phyloP scores from a whole-genome alignment of 306 rosid genomes.

The Ormosia semicastrata region DNA sequence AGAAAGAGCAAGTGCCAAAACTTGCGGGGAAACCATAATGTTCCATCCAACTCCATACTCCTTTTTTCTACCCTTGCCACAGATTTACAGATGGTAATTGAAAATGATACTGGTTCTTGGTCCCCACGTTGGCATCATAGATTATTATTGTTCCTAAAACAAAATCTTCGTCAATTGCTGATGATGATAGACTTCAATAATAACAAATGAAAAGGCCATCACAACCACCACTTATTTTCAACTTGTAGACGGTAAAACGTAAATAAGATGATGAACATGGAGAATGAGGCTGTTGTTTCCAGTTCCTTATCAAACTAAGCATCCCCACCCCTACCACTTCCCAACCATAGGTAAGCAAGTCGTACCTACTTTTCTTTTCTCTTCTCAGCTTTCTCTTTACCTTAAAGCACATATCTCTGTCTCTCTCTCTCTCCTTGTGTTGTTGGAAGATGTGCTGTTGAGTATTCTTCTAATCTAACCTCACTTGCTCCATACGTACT shows the following conservation, averaged over 20 bases:
- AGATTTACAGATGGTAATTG: not conserved
- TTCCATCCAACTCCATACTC: not conserved
- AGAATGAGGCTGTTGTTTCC: constrained; percentile 38
- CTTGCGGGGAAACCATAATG: not conserved
- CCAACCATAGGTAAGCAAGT: constrained; percentile 40
- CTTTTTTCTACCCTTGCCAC: not conserved
- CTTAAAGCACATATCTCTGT: constrained; percentile 65
- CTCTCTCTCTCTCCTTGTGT: constrained; percentile 38
- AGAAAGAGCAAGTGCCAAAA: not conserved
- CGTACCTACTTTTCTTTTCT: constrained; percentile 53
- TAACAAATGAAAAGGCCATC: constrained; percentile 48
- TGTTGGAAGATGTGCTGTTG: constrained; percentile 53
- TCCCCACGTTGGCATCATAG: constrained; percentile 26
- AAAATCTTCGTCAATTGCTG: constrained; percentile 38
- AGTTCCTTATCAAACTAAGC: constrained; percentile 61
- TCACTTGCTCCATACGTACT: constrained; percentile 62
- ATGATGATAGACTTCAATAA: constrained; percentile 14
- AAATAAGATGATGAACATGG: constrained; percentile 8
- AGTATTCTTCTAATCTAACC: constrained; percentile 51
- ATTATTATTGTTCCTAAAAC: constrained; percentile 17
- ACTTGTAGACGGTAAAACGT: constrained; percentile 17
- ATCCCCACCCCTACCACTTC: constrained; percentile 27
- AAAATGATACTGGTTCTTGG: not conserved
- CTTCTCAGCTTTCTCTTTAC: constrained; percentile 52
- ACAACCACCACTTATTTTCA: constrained; percentile 48